Evolutionary conservation across 306 rosid genomes (phyloP), one percentile per base, ranked within the genome.

Genomic region (Carpinus viminea): DNA sequence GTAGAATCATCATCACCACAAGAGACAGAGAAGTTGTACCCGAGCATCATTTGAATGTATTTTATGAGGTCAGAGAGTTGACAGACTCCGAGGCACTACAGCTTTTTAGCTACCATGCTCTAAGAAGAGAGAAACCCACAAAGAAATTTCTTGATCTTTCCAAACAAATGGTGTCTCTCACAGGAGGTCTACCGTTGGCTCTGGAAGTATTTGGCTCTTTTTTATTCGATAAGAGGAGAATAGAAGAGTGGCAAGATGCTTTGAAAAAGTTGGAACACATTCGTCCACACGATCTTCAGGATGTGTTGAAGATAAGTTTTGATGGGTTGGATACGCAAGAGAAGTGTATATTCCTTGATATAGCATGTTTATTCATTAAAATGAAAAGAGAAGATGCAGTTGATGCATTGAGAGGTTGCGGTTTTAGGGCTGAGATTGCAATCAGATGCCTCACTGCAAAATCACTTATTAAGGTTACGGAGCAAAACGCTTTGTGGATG

Each of bases 91-190:
- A 87, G 59, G 85, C 94, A 0, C 79, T 88, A 5, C 45, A 84
- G 50, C 88, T 92, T 31, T 92, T 92, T 71, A 82, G 93, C 55
- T 41, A 80, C 79, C 94, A 92, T 78, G 89, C 97, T 18, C 34
- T 82, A 13, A 69, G 87, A 82, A 87, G 74, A 80, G 81, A 75
- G n/a, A 56, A 38, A 3, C 97, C 93, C 3, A 65, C 80, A n/a
- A 79, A 57, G 0, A 57, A 13, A 5, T 84, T 81, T 47, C 1
- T n/a, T 26, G 17, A 69, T 1, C 36, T 85, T 15, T 83, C 88
- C 4, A 13, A 79, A 13, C 36, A 86, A 68, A 90, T 86, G 68
- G 88, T 90, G 69, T 54, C 69, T 26, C 81, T 83, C 4, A 86
- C 92, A 7, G 87, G 89, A 60, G 76, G 87, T 13, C 43, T 90